phyloP scores from a whole-genome alignment of 352 stramenopile species.

The Phytophthora sansomeana region DNA sequence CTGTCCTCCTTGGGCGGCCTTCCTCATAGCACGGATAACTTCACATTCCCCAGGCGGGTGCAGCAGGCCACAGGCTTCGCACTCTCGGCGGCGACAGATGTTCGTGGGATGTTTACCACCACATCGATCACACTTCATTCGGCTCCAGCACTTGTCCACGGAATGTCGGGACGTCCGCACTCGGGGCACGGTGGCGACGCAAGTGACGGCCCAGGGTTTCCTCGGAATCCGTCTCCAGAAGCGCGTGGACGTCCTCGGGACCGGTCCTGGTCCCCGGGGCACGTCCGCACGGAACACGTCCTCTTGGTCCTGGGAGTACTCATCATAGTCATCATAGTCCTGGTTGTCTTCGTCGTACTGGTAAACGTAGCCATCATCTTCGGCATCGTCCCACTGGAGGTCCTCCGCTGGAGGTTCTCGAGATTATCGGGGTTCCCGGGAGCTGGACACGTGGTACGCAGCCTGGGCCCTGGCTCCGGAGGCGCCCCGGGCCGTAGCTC shows the following conservation, averaged over 20 bases:
- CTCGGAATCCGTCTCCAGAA: background rate
- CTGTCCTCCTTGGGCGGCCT: background rate
- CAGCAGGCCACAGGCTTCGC: background rate
- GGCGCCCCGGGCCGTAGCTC: too few species aligned
- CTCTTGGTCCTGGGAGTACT: background rate
- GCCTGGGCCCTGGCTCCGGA: too few species aligned
- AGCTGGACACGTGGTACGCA: background rate
- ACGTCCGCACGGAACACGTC: background rate
- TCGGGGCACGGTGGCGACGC: background rate
- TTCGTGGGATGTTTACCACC: constrained; percentile 1
- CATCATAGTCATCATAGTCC: background rate
- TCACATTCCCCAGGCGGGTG: too few species aligned
- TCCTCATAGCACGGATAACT: too few species aligned
- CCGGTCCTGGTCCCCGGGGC: background rate
- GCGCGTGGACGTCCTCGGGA: background rate
- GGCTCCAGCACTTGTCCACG: background rate
- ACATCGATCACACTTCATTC: constrained; percentile 11
- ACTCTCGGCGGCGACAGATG: background rate
- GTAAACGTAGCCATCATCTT: background rate
- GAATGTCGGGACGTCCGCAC: background rate
- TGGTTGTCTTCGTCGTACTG: constrained; percentile 4
- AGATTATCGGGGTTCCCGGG: too few species aligned
- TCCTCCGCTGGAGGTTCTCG: too few species aligned
- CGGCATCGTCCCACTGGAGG: background rate
- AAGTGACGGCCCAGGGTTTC: too few species aligned